Evolutionary conservation across 2,329 filamentous ascomycete genomes (phyloP), one percentile per base, ranked within the genome.

Genomic region (Diaporthe vaccinii): DNA sequence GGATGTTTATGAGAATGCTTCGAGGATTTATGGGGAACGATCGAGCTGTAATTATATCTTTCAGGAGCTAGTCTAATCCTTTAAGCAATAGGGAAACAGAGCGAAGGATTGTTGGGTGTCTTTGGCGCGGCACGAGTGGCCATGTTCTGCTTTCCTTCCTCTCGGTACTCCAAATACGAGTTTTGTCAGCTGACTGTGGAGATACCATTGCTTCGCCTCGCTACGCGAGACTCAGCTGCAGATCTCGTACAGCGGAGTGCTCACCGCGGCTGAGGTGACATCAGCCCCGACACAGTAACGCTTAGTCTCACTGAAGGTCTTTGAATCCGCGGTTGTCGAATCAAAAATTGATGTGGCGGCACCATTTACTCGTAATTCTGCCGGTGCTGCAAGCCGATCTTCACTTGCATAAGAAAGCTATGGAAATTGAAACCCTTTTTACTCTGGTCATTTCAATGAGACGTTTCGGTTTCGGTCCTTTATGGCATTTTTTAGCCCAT

Each of bases 131-230:
- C 1, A 67, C 41, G 44, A 25, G 44, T 49, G 44, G 28, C 39
- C 44, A 8, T 67, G 61, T 49, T 49, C 44, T 34, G 44, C 44
- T 49, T 49, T 20, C 41, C 17, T 67, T 44, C 17, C 41, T 67
- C 36, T 20, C 25, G 34, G 61, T 15, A 20, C 20, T 51, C 28
- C n/a, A 28, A 49, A 67, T 67, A 67, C 61, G 61, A 67, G 61
- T 34, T 67, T 67, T 67, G 44, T 51, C 61, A 67, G 61, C 61
- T 51, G 44, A 67, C 41, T 46, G 39, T 31, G 59, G 39, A 65
- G 59, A 28, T 4, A 65, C 6, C 28, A 34, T 34, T 49, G 28
- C 25, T 20, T 49, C 41, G 61, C 28, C 25, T 36, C 44, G 28
- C 61, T 31, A 41, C 39, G 39, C 61, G 25, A 51, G 25, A n/a